Base-by-base conservation (phyloP, 345 rosid species). In the Dimocarpus longan region DNA sequence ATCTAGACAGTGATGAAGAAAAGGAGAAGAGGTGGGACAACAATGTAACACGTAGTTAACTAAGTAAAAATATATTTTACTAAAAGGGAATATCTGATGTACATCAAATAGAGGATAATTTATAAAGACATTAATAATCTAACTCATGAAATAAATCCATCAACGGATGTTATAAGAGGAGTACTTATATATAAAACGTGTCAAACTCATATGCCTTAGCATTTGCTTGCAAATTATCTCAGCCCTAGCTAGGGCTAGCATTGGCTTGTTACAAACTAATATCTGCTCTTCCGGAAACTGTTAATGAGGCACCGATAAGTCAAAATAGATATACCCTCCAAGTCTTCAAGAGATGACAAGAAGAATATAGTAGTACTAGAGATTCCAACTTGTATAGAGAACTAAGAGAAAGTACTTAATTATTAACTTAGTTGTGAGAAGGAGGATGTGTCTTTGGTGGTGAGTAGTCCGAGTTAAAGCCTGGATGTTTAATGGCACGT, bases 381-480 rank as follows among this genome's bases (percentile, higher is more conserved):
- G 64, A 32, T 28, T 52, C 19, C 28, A 28, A 50, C 56, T 16
- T 54, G 59, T 12, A 26, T 32, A 82, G 70, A 52, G 10, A 74
- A 59, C 56, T 44, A 64, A 42, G n/a, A 68, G 32, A 32, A 48
- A 15, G 71, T 60, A 16, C n/a, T 54, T 60, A 16, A 19, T 54
- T 42, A 50, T 54, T 54, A 52, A 21, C 26, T 85, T 86, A 92
- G 82, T 92, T 92, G 80, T 92, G 97, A 62, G 91, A 87, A 78
- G 97, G 97, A 28, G 97, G 97, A 74, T 92, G 97, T 13, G 91
- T 92, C 73, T 88, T 89, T 16, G 97, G 97, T 40, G 91, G 91
- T 76, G 90, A 73, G 82, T 92, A 92, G 63, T 92, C 97, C 43
- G 91, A 85, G 80, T 84, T 87, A 78, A 92, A 92, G 70, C 84